Evolutionary conservation across 805 yeast species (phyloP).

Genomic region (Sugiyamaella floridensis): DNA sequence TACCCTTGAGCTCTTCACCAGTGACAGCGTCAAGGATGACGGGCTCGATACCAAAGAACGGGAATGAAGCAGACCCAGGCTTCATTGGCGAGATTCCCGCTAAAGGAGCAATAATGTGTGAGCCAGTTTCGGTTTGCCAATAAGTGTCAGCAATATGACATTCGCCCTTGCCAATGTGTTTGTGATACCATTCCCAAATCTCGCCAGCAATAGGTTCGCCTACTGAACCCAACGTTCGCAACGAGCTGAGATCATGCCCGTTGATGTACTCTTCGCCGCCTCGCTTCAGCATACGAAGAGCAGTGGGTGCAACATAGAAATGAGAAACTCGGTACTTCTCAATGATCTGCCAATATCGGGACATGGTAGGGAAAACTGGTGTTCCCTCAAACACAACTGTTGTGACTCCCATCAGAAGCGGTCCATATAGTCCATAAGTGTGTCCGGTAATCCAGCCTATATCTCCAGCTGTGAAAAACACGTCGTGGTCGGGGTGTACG

Average conservation of each 20-base stretch:
- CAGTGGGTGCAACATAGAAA: conserved; percentile 98
- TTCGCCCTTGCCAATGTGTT: conserved; percentile 79
- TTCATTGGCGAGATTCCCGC: conserved; percentile 94
- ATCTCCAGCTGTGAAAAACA: conserved; percentile 91
- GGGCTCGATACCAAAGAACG: conserved; percentile 92
- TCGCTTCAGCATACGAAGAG: conserved; percentile 80
- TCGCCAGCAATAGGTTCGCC: conserved; percentile 99
- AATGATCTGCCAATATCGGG: conserved; percentile 95
- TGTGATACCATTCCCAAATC: conserved; percentile 97
- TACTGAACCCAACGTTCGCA: conserved; percentile 91
- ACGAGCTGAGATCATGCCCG: conserved; percentile 73
- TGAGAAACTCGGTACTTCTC: conserved; percentile 88
- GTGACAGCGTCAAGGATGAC: conserved; percentile 88
- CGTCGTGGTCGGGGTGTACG: conserved; percentile 76
- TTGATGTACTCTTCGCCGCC: conserved; percentile 84
- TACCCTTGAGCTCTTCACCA: conserved; percentile 76
- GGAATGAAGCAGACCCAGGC: conserved; percentile 95
- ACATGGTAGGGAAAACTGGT: conserved; percentile 92
- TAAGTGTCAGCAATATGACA: conserved; percentile 93
- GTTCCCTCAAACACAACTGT: conserved; percentile 95
- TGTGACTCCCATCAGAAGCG: conserved; percentile 80
- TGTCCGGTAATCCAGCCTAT: conserved; percentile 99
- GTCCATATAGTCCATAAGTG: conserved; percentile 92
- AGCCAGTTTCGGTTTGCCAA: conserved; percentile 99
- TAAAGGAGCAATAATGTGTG: conserved; percentile 88